Percentiles rank a stretch among this genome's conserved stretches.
These are phyloP conservation scores for Harringtonia lauricola DNA, from an alignment of 2,329 filamentous ascomycete genomes.

Conservation along the genomic window DNA sequence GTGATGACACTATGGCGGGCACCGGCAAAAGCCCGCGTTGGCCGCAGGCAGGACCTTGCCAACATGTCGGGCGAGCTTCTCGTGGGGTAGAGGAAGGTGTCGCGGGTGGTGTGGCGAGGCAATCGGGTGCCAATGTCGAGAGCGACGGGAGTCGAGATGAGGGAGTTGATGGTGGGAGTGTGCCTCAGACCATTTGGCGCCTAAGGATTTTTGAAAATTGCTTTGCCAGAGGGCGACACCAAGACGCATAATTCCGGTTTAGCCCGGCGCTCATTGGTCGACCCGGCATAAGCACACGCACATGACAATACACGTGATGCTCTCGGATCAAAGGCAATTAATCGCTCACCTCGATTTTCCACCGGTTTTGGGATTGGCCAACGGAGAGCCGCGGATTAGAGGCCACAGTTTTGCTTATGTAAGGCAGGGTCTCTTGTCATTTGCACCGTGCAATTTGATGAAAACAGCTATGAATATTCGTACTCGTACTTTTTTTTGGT, in stretches of 20 bases:
- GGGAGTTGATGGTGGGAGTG: slow-evolving; percentile 4
- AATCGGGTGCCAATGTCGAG: slow-evolving; percentile 26
- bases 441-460: too few relatives aligned
- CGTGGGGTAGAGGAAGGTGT: slow-evolving; percentile 24
- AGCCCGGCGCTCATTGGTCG: slow-evolving; percentile 15
- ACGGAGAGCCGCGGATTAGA: too few relatives aligned
- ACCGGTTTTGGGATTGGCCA: not conserved
- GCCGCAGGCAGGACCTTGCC: slow-evolving; percentile 83
- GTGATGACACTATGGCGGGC: slow-evolving; percentile 62
- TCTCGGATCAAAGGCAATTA: slow-evolving; percentile 10
- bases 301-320: slow-evolving; percentile 7
- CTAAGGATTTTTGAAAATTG: slow-evolving; percentile 4
- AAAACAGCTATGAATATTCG: too few relatives aligned
- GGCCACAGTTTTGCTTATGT: not conserved
- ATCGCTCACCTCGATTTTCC: slow-evolving; percentile 8
- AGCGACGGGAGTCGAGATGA: slow-evolving; percentile 13
- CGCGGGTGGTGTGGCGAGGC: slow-evolving; percentile 22
- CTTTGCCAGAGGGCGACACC: slow-evolving; percentile 2
- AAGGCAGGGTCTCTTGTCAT: too few relatives aligned
- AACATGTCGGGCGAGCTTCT: slow-evolving; percentile 62
- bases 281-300: slow-evolving; percentile 6
- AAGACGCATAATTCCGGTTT: slow-evolving; percentile 14
- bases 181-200: slow-evolving; percentile 12
- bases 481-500: too few relatives aligned
- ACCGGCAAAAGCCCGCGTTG: slow-evolving; percentile 74